These are phyloP conservation scores for Tephrocybe sp. DNA, from an alignment of 768 basidiomycete genomes.

Conservation along the genomic window DNA sequence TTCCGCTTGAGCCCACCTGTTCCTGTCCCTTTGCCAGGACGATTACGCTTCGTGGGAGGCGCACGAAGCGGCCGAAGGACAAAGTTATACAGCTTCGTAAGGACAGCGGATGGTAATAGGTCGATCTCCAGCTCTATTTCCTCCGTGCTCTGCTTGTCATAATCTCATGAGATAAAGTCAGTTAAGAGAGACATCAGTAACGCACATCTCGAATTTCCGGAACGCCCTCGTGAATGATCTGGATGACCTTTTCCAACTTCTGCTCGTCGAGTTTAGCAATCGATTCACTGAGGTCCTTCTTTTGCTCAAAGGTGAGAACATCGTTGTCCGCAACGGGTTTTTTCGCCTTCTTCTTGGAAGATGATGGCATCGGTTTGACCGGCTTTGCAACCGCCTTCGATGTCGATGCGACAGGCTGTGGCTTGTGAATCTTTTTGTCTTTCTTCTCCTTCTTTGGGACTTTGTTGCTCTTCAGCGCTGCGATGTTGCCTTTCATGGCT, in stretches of 20 bases:
- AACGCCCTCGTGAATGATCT: slow-evolving; percentile 92
- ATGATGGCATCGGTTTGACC: slow-evolving; percentile 35
- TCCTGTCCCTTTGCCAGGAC: slow-evolving; percentile 75
- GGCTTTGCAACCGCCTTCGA: slow-evolving; percentile 60
- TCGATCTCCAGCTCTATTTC: slow-evolving; percentile 99
- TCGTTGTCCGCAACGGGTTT: slow-evolving; percentile 75
- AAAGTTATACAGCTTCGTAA: slow-evolving; percentile 94
- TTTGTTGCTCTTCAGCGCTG: slow-evolving; percentile 56
- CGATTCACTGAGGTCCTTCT: slow-evolving; percentile 96
- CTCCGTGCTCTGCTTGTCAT: slow-evolving; percentile 74
- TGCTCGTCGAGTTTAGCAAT: slow-evolving; percentile 83
- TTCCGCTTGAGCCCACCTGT: slow-evolving; percentile 91
- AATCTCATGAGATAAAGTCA: slow-evolving; percentile 11
- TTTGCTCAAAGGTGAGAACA: slow-evolving; percentile 90
- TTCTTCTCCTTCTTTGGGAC: slow-evolving; percentile 66
- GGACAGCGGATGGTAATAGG: slow-evolving; percentile 77
- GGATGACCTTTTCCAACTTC: slow-evolving; percentile 87
- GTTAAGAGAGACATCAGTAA: slow-evolving; percentile 13
- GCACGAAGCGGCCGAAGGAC: slow-evolving; percentile 80
- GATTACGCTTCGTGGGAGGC: slow-evolving; percentile 62
- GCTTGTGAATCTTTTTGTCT: slow-evolving; percentile 64
- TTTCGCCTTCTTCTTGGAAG: slow-evolving; percentile 61
- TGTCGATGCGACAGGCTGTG: slow-evolving; percentile 53
- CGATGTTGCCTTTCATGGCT: slow-evolving; percentile 69
- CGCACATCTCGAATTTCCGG: slow-evolving; percentile 93